Conservation (phyloP, 129 eudicot species). For the Kitagawia praeruptora region DNA sequence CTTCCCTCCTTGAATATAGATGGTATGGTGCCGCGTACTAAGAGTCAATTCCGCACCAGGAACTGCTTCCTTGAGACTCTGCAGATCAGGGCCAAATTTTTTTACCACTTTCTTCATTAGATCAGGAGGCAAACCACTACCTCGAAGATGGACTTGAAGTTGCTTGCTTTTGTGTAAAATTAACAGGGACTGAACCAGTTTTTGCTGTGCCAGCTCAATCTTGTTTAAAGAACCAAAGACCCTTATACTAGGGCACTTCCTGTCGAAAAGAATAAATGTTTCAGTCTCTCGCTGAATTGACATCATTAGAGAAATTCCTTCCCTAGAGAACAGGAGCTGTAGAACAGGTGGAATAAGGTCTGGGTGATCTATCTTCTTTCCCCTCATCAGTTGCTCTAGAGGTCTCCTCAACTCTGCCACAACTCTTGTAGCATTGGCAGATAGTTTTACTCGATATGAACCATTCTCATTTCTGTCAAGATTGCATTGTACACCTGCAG, state of each 20-base stretch:
- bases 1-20: constrained; percentile 54
- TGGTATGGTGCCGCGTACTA: constrained; percentile 58
- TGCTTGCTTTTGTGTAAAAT: constrained; percentile 57
- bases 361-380: constrained; percentile 50
- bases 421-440: constrained; percentile 72
- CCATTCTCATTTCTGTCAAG: constrained; percentile 60
- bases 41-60: constrained; percentile 59
- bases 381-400: constrained; percentile 70
- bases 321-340: constrained; percentile 49
- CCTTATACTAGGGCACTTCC: constrained; percentile 37
- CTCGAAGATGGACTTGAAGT: constrained; percentile 68
- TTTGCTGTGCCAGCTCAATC: constrained; percentile 42
- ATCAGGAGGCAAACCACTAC: constrained; percentile 56
- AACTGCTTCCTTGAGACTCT: constrained; percentile 52
- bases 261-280: constrained; percentile 49
- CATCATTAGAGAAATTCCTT: constrained; percentile 50
- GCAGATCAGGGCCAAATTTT: constrained; percentile 67
- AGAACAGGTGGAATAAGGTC: constrained; percentile 55
- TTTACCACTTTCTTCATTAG: constrained; percentile 78
- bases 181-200: constrained; percentile 48
- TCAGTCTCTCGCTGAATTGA: constrained; percentile 65
- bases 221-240: constrained; percentile 56
- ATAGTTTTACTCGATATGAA: constrained; percentile 60
- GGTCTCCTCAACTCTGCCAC: constrained; percentile 88
- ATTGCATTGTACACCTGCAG: constrained; percentile 56